phyloP scores from a whole-genome alignment of 1,139 yeast species.

The Suhomyces bolitotheri region DNA sequence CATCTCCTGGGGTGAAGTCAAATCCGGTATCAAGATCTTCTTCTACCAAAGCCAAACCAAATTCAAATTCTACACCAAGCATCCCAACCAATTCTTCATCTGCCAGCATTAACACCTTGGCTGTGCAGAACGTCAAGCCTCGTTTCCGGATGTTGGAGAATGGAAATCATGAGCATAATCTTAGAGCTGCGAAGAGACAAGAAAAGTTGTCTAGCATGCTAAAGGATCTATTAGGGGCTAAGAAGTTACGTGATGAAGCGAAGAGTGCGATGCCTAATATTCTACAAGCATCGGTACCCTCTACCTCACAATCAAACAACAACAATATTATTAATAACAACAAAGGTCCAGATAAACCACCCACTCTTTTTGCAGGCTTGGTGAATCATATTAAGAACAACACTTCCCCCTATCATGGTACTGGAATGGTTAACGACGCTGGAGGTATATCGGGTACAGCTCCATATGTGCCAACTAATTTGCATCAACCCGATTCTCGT shows the following conservation, averaged over 20 bases:
- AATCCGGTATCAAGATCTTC: slow-evolving; percentile 16
- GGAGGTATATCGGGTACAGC: slow-evolving; percentile 1
- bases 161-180: slow-evolving; percentile 77
- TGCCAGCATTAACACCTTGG: slow-evolving; percentile 11
- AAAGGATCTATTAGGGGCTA: slow-evolving; percentile 80
- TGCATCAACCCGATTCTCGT: slow-evolving; percentile 31
- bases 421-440: slow-evolving; percentile 1
- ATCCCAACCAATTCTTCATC: slow-evolving; percentile 11
- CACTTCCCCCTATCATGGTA: slow-evolving; percentile 27
- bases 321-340: too few relatives aligned
- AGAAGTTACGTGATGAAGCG: slow-evolving; percentile 77
- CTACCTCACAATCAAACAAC: slow-evolving; percentile 11
- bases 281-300: slow-evolving; percentile 19
- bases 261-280: slow-evolving; percentile 80
- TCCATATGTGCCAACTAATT: slow-evolving; percentile 1
- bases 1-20: slow-evolving; percentile 11
- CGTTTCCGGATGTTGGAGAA: slow-evolving; percentile 59
- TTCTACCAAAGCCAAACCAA: slow-evolving; percentile 13
- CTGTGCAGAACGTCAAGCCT: slow-evolving; percentile 25
- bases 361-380: slow-evolving; percentile 79
- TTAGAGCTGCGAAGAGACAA: slow-evolving; percentile 77
- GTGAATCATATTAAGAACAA: slow-evolving; percentile 61
- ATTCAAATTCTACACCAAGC: not conserved
- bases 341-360: slow-evolving; percentile 46
- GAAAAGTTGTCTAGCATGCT: slow-evolving; percentile 86